Evolutionary conservation across 2,329 filamentous ascomycete genomes (phyloP).

Genomic region (Aspergillus brasiliensis): DNA sequence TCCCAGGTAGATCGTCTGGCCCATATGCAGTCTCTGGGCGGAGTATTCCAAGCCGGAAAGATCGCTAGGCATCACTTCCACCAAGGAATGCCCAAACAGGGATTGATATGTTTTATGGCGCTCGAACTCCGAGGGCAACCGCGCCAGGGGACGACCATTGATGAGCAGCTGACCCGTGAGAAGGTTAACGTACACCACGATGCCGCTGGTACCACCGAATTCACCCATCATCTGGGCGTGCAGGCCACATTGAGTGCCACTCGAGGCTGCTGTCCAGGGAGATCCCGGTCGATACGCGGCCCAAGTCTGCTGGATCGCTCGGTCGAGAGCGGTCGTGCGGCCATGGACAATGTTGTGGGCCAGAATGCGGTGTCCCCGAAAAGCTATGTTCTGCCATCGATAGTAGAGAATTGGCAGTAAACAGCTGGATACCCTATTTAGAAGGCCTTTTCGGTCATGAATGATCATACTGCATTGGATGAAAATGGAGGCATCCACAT

Average conservation of each 20-base stretch:
- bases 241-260: constrained; percentile 10
- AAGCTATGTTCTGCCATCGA: constrained; percentile 28
- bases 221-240: neutral
- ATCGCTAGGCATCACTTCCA: constrained; percentile 23
- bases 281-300: constrained; percentile 18
- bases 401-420: constrained; percentile 22
- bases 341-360: constrained; percentile 9
- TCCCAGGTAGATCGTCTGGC: constrained; percentile 25
- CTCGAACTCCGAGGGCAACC: constrained; percentile 31
- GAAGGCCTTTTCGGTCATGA: constrained; percentile 31
- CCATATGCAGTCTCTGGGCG: constrained; percentile 19
- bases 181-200: constrained; percentile 33
- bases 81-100: constrained; percentile 28
- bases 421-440: constrained; percentile 5
- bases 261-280: constrained; percentile 8
- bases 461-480: constrained; percentile 44
- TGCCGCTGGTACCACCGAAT: constrained; percentile 4
- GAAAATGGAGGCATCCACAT: constrained; percentile 34
- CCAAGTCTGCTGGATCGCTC: constrained; percentile 18
- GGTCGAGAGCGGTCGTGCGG: constrained; percentile 13
- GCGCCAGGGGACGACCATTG: constrained; percentile 32
- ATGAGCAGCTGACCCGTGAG: constrained; percentile 38
- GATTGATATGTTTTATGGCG: constrained; percentile 23
- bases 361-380: constrained; percentile 10
- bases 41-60: constrained; percentile 25